Conservation (phyloP, 257 asterid genomes). For the Handroanthus guayacan region DNA sequence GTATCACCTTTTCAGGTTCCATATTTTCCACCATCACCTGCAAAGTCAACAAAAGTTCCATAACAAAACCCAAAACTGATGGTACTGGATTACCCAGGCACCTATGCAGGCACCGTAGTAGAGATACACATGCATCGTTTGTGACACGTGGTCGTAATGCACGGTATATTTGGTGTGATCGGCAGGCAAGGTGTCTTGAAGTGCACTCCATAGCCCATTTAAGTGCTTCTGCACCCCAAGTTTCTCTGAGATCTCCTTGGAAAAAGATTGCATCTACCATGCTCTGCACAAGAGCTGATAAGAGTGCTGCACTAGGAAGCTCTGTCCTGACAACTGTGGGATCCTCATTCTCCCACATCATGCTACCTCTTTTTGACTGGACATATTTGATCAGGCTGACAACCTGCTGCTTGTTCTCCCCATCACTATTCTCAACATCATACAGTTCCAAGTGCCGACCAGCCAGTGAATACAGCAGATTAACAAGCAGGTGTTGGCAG, state of each 20-base stretch:
- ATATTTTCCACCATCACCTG: constrained; percentile 99
- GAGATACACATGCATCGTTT: constrained; percentile 93
- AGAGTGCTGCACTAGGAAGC: constrained; percentile 95
- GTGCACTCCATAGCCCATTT: constrained; percentile 99
- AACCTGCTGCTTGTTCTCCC: constrained; percentile 98
- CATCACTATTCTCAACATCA: constrained; percentile 95
- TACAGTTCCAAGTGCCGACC: constrained; percentile 97
- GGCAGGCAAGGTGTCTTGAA: constrained; percentile 97
- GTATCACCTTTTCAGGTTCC: constrained; percentile 98
- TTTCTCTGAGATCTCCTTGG: constrained; percentile 99
- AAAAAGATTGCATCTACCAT: constrained; percentile 99
- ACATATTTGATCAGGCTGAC: constrained; percentile 96
- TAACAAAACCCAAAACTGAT: constrained; percentile 87
- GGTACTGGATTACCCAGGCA: constrained; percentile 95
- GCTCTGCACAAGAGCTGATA: constrained; percentile 98
- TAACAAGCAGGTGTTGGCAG: constrained; percentile 97
- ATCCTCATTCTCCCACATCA: constrained; percentile 99
- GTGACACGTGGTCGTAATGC: constrained; percentile 92
- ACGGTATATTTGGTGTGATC: constrained; percentile 98
- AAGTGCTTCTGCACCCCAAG: constrained; percentile 98
- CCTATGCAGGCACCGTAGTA: constrained; percentile 95
- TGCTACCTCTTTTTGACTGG: constrained; percentile 95
- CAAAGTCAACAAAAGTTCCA: constrained; percentile 93
- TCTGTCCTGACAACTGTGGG: constrained; percentile 88
- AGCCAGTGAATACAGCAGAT: constrained; percentile 93